Percentiles rank a stretch among this genome's conserved stretches.
Evolutionary conservation across 768 basidiomycete genomes (phyloP).

Genomic region (Russula griseocarnosa): DNA sequence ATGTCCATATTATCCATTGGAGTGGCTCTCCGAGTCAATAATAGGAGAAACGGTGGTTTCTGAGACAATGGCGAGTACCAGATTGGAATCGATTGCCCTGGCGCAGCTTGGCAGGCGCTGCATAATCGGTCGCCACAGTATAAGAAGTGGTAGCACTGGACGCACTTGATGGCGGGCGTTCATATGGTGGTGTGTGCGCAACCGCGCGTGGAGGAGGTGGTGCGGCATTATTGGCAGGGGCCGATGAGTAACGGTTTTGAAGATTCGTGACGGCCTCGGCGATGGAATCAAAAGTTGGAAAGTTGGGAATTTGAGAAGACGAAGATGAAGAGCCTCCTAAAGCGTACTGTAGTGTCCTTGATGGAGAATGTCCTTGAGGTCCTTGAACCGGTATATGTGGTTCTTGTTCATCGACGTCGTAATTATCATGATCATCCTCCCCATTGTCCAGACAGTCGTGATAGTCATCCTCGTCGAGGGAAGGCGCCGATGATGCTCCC

Average conservation of each 20-base stretch:
- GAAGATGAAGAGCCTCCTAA: conserved; percentile 18
- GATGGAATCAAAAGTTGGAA: conserved; percentile 25
- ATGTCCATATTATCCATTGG: conserved; percentile 27
- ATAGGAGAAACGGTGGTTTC: conserved; percentile 31
- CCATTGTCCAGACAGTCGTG: conserved; percentile 9
- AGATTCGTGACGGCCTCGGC: conserved; percentile 23
- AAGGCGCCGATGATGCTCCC: conserved; percentile 14
- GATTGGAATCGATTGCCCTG: not conserved
- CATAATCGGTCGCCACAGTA: conserved; percentile 22
- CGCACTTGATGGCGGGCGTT: conserved; percentile 13
- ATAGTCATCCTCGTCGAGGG: conserved; percentile 20
- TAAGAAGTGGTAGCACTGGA: conserved; percentile 19
- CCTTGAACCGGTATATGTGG: not conserved
- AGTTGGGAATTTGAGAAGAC: not conserved
- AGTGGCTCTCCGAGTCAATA: conserved; percentile 36
- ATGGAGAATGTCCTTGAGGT: conserved; percentile 16
- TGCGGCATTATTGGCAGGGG: not conserved
- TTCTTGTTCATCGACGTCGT: conserved; percentile 16
- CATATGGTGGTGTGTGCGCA: conserved; percentile 1
- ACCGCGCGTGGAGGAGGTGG: not conserved
- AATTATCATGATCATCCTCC: conserved; percentile 14
- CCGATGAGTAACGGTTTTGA: conserved; percentile 17
- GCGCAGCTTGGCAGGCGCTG: conserved; percentile 14
- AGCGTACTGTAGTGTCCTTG: conserved; percentile 21
- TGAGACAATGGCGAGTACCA: not conserved